These are phyloP conservation scores for Cladorrhinum sp. DNA, from an alignment of 2,329 filamentous ascomycete genomes.

Conservation along the genomic window DNA sequence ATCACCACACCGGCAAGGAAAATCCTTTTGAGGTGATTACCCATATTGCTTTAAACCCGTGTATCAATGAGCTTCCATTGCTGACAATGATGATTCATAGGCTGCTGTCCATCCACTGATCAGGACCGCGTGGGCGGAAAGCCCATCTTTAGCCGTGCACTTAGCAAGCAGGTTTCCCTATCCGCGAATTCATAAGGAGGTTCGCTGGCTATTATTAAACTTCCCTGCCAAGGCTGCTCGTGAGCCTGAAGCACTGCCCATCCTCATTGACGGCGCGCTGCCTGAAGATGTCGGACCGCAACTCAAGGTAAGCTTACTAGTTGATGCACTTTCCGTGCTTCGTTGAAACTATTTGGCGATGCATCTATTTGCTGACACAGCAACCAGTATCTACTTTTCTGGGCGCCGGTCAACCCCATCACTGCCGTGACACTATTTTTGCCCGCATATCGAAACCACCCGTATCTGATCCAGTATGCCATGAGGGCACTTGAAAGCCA, in stretches of 20 bases:
- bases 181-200: constrained; percentile 66
- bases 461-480: constrained; percentile 92
- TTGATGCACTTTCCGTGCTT: neutral
- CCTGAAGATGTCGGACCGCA: constrained; percentile 79
- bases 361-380: constrained; percentile 31
- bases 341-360: no score
- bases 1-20: constrained; percentile 41
- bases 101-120: constrained; percentile 62
- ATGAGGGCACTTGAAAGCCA: constrained; percentile 94
- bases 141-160: constrained; percentile 82
- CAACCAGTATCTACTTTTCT: constrained; percentile 78
- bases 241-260: constrained; percentile 77
- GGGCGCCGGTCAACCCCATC: constrained; percentile 88
- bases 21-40: constrained; percentile 36
- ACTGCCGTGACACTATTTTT: constrained; percentile 92
- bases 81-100: constrained; percentile 33
- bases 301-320: constrained; percentile 61
- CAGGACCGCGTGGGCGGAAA: constrained; percentile 82
- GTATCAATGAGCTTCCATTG: neutral
- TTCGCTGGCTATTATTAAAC: constrained; percentile 76
- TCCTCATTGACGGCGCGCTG: constrained; percentile 74
- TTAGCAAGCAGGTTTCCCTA: constrained; percentile 77
- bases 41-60: no score
- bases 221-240: constrained; percentile 79
- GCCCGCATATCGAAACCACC: constrained; percentile 85